Evolutionary conservation across 1,284 basidiomycete genomes (phyloP).

Genomic region (Dichomitus squalens): DNA sequence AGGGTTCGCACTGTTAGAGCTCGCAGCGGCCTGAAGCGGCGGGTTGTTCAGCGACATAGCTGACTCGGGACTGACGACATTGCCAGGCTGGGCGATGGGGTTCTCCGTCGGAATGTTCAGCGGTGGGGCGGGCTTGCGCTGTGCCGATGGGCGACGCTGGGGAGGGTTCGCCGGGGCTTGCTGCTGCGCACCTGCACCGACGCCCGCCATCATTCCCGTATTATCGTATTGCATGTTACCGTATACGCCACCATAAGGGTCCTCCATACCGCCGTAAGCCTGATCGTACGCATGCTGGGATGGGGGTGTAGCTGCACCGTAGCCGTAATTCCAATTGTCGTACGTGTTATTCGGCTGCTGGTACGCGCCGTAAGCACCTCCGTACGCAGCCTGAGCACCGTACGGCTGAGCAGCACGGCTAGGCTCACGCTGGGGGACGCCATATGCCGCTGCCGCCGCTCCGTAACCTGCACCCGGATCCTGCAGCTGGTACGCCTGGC

Average conservation of each 20-base stretch:
- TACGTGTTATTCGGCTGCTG: slow-evolving; percentile 13
- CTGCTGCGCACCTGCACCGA: slow-evolving; percentile 16
- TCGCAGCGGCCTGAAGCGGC: slow-evolving; percentile 19
- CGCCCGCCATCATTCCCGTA: slow-evolving; percentile 10
- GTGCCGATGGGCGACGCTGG: slow-evolving; percentile 17
- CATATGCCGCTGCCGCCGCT: neutral
- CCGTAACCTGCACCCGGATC: slow-evolving; percentile 1
- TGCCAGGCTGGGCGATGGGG: slow-evolving; percentile 9
- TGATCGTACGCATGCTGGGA: slow-evolving; percentile 15
- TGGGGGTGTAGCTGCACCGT: neutral
- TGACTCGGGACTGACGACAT: slow-evolving; percentile 10
- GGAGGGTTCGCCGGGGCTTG: slow-evolving; percentile 1
- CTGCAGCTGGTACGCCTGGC: slow-evolving; percentile 29
- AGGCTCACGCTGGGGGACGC: slow-evolving; percentile 12
- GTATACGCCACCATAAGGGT: slow-evolving; percentile 2
- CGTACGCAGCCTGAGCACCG: slow-evolving; percentile 14
- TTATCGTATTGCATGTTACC: neutral
- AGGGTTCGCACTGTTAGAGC: neutral
- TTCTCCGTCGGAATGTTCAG: slow-evolving; percentile 23
- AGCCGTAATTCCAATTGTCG: slow-evolving; percentile 17
- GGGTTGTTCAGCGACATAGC: slow-evolving; percentile 18
- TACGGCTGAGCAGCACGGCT: slow-evolving; percentile 11
- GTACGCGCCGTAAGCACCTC: slow-evolving; percentile 13
- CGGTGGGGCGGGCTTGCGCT: slow-evolving; percentile 30
- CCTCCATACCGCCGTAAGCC: slow-evolving; percentile 16